Base-by-base conservation (phyloP, 2,329 filamentous ascomycete genomes). In the Rutstroemia sp. region DNA sequence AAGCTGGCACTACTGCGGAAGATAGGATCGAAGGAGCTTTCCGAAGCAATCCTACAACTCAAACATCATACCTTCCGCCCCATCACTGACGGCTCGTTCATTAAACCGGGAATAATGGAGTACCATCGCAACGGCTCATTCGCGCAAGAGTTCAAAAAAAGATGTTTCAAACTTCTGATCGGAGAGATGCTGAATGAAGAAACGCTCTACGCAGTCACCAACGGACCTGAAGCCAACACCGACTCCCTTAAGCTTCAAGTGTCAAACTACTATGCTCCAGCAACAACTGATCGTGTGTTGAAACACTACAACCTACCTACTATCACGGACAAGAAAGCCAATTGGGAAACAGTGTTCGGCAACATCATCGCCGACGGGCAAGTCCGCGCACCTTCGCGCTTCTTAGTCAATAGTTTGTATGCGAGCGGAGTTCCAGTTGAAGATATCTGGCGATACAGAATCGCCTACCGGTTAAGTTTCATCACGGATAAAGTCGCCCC, bases 41-140 rank as follows among this genome's bases (percentile, higher is more conserved):
- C 73, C 2, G 58, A 59, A 3, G 67, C 69, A 0, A 68, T 75
- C 16, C 63, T 66, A n/a, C 61, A 72, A 8, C 62, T 77, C 30
- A 69, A 75, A 54, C 68, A 73, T 47, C 74, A 77, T 58, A 77
- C 74, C 0, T 77, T 76, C 65, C 71, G 75, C 2, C 72, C 73
- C 1, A 68, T 75, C 5, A 77, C 73, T 0, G 73, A 77, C 48
- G 67, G 68, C 7, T 34, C 70, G 1, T 76, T 77, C 56, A 68
- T 76, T 17, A 68, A 70, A 8, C 56, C 65, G 0, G 69, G 67
- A 0, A 72, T 76, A 60, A 67, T 71, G 1, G 64, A 72, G 0
- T 75, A 75, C 19, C 63, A 74, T 12, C 65, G 67, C 30, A 67
- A 66, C 45, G 69, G 70, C 0, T 59, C 55, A 0, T 75, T 76